Evolutionary conservation across 2,329 filamentous ascomycete species (phyloP), one percentile per base, ranked within the genome.

Genomic region (Colletotrichum sp.): DNA sequence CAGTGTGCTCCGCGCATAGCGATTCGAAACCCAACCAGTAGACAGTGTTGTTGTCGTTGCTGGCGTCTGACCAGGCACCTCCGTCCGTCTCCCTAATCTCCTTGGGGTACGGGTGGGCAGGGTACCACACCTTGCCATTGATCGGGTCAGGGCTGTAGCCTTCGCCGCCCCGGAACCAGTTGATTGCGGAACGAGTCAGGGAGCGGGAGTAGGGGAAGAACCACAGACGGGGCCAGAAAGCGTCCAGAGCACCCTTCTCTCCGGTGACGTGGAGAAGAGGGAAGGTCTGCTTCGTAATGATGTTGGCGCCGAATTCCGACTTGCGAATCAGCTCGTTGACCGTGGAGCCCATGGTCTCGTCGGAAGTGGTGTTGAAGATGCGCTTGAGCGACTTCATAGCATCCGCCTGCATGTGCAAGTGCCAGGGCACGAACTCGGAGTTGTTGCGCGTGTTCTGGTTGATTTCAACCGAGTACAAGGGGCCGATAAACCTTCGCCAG

Each of bases 181-280:
- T 76, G 64, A 83, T 80, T 6, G 81, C 77, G 0, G 82, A 82
- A 18, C 74, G 78, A 26, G 86, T 78, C 16, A 87, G 73, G 1
- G 81, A 79, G 34, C 81, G 77, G 21, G 79, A 80, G 66, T 82
- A 83, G 5, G 84, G 84, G 57, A 81, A 83, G 78, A 84, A 87
- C 85, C 85, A 87, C 78, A 85, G 79, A 28, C 79, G 80, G 18
- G 79, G 78, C 75, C 82, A 87, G 78, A 84, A 83, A 2, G 66
- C 30, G 26, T 82, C 78, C 6, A 85, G 72, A 21, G 76, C 78
- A 4, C 81, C 80, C 77, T 87, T 87, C 75, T 79, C 71, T 10
- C 84, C 84, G 0, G 85, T 87, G 77, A 83, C 85, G 78, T 87
- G 85, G 75, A 84, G 83, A 34, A 87, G 70, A 8, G 81, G 80